Evolutionary conservation across 2,329 filamentous ascomycete genomes (phyloP).

Genomic region (Colletotrichum simmondsii): DNA sequence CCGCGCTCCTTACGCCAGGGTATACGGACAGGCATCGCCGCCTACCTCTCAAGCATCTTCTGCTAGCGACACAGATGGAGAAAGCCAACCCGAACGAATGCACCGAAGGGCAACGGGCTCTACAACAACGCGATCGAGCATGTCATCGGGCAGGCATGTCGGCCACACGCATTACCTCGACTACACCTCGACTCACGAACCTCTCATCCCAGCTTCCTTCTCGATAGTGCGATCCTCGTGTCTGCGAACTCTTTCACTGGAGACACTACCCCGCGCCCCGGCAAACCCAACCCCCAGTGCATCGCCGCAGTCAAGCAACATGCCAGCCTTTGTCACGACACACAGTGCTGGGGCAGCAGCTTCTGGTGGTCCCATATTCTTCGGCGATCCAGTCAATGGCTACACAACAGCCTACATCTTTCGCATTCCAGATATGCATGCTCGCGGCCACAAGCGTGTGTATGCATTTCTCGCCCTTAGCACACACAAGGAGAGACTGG

Average conservation of each 20-base stretch:
- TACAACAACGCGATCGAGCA: conserved; percentile 63
- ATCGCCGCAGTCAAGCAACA: conserved; percentile 45
- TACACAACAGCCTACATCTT: conserved; percentile 79
- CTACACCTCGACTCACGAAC: conserved; percentile 76
- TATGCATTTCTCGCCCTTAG: conserved; percentile 75
- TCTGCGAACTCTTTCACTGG: conserved; percentile 73
- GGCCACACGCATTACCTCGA: conserved; percentile 74
- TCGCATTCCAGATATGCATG: conserved; percentile 74
- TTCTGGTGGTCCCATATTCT: conserved; percentile 75
- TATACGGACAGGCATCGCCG: conserved; percentile 64
- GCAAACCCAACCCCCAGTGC: conserved; percentile 33
- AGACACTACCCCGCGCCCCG: conserved; percentile 70
- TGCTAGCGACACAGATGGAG: conserved; percentile 62
- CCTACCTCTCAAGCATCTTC: conserved; percentile 62
- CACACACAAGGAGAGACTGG: conserved; percentile 72
- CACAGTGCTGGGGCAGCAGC: conserved; percentile 64
- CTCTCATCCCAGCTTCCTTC: conserved; percentile 70
- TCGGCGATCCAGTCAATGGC: conserved; percentile 72
- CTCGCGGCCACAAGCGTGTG: conserved; percentile 74
- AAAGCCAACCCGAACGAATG: conserved; percentile 55
- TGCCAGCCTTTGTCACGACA: conserved; percentile 64
- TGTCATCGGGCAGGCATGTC: conserved; percentile 65
- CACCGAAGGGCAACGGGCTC: conserved; percentile 57
- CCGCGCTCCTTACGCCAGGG: conserved; percentile 68
- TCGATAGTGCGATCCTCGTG: conserved; percentile 75